A percentile compares a stretch with the other conserved stretches of the same genome.
These are phyloP conservation scores for Clitoria ternatea DNA, from an alignment of 306 rosid species.

Conservation along the genomic window DNA sequence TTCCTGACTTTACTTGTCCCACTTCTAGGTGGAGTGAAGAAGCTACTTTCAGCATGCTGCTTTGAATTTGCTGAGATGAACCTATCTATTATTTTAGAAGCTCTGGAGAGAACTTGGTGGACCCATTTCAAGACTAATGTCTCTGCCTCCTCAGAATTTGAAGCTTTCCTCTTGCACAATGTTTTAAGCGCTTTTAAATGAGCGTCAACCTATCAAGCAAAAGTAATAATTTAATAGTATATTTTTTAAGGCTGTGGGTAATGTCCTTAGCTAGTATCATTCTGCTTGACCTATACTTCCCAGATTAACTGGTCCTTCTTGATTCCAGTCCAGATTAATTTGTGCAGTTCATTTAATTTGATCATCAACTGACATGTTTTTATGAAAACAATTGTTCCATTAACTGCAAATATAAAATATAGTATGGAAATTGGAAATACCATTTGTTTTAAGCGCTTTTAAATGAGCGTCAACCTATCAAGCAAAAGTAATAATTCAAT, in stretches of 20 bases:
- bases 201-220: constrained; percentile 69
- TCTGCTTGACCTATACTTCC: background rate
- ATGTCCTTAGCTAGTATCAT: background rate
- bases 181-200: constrained; percentile 81
- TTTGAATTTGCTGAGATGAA: constrained; percentile 46
- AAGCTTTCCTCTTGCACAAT: constrained; percentile 81
- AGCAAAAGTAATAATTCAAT: constrained; percentile 21
- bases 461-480: constrained; percentile 88
- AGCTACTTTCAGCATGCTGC: constrained; percentile 33
- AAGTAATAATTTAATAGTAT: constrained; percentile 15
- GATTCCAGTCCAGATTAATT: background rate
- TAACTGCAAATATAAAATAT: constrained; percentile 2
- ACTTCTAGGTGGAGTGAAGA: constrained; percentile 64
- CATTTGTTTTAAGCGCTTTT: constrained; percentile 59
- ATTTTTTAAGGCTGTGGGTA: background rate
- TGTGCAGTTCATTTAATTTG: background rate
- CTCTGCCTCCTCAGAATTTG: constrained; percentile 46
- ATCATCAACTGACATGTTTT: background rate
- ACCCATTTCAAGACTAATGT: constrained; percentile 60
- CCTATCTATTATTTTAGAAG: constrained; percentile 55
- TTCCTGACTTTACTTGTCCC: constrained; percentile 50
- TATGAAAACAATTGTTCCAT: background rate
- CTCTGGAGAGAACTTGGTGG: constrained; percentile 46
- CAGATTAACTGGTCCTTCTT: background rate
- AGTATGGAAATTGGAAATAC: background rate